Evolutionary conservation across 306 rosid genomes (phyloP), one percentile per base, ranked within the genome.

Genomic region (Chamaecrista fasciculata): DNA sequence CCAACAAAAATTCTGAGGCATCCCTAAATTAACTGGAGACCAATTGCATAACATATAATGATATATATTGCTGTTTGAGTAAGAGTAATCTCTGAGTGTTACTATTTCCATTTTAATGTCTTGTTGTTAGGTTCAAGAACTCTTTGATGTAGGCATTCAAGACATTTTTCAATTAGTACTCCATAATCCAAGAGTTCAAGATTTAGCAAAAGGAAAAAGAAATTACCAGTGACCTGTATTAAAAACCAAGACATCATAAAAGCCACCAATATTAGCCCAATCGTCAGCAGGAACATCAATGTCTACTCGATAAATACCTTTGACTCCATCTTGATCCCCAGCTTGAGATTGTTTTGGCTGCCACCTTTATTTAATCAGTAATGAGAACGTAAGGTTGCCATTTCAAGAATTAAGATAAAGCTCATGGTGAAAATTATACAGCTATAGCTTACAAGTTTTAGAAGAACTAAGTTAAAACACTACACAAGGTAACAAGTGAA

Each of bases 211-310:
- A 53, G 67, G 59, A 44, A 52, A 69, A 58, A 47, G 62, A 28
- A 53, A 62, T 72, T 87, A 92, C 98, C 98, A 92, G 47, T 92
- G 98, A 56, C 98, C 96, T 26, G 96, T 86, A 63, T 86, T 92
- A 76, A 89, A 92, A 74, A 92, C 78, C 62, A 92, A 86, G 60
- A 89, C 93, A 73, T 92, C 89, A 62, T 89, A 92, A 83, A 87
- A 92, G 59, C 79, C 79, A 67, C 78, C 47, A 66, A 92, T 87
- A 71, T 55, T 74, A 52, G 78, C 84, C 98, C 98, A 92, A 51
- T 92, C 96, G 72, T 84, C 89, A 12, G 95, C 90, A 39, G 98
- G 98, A 79, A 78, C 78, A 84, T 92, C 98, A 42, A 87, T 92
- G 64, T 92, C 98, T 8, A 89, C 93, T 57, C 89, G 84, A 78